Evolutionary conservation across 768 basidiomycete species (phyloP), one percentile per base, ranked within the genome.

Genomic region (Collybiopsis luxurians): DNA sequence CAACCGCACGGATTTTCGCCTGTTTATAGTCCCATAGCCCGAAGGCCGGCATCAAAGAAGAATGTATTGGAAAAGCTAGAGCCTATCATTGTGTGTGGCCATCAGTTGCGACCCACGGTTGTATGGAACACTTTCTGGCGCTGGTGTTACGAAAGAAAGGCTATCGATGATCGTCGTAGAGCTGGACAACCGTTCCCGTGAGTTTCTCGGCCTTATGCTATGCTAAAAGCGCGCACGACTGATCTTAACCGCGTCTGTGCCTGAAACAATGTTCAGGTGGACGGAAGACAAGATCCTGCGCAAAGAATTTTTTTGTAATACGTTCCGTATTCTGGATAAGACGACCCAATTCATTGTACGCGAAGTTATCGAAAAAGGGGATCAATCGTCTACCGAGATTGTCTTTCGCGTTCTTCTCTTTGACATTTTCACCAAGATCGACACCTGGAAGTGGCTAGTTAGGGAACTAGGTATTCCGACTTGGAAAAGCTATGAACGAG

Each of bases 361-460:
- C 5, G 79, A 89, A 55, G 88, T 92, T 58, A 84, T 92, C 59
- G 78, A 85, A 61, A 81, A 82, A 63, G 89, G 89, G 38, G 73
- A 82, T 2, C 84, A 85, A 61, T 69, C 75, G 28, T 77, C 79
- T 21, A 69, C 71, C 13, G 90, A 92, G 67, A 67, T 89, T 53
- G 78, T 81, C 23, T 92, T 92, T 61, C 86, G 90, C 44, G 79
- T 92, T 55, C 57, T 78, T 17, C 74, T 92, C 39, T 92, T 88
- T 76, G 86, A 85, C 63, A 74, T 73, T 12, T 92, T 87, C 73
- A 89, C 85, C 61, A 83, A 72, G 61, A 84, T 87, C 43, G 81
- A 81, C 56, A 92, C 90, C 9, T 92, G 87, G 82, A 80, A 89
- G 66, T 70, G 78, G 17, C 73, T 92, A 26, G 71, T 73, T 47